phyloP scores from a whole-genome alignment of 2,329 filamentous ascomycete species.

The Talaromyces sp. region DNA sequence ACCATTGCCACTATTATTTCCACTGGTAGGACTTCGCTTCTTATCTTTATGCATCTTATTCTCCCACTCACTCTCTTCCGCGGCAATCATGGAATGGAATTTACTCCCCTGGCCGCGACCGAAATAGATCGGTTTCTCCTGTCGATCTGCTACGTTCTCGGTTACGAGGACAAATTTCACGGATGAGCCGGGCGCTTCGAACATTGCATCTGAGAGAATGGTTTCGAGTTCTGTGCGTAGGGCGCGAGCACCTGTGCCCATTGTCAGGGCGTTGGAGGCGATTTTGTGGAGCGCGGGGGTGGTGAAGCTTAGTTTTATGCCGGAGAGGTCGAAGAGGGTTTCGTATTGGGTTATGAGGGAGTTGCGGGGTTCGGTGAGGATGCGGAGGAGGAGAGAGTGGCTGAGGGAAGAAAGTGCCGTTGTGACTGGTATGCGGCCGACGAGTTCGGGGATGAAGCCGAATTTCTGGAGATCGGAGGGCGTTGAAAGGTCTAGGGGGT shows the following conservation, averaged over 20 bases:
- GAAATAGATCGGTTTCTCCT: conserved; percentile 56
- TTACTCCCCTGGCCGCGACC: conserved; percentile 51
- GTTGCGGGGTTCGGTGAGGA: conserved; percentile 90
- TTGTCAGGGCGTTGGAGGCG: conserved; percentile 65
- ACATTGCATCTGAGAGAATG: conserved; percentile 76
- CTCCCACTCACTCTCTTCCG: conserved; percentile 53
- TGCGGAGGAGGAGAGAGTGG: conserved; percentile 69
- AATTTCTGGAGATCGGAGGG: conserved; percentile 77
- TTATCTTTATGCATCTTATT: conserved; percentile 36
- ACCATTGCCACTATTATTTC: neutral
- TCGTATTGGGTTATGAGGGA: conserved; percentile 85
- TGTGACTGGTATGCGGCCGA: conserved; percentile 89
- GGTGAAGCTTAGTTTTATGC: conserved; percentile 77
- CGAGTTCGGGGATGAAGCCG: conserved; percentile 91
- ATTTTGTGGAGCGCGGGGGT: conserved; percentile 76
- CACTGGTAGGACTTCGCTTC: conserved; percentile 27
- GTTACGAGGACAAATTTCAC: conserved; percentile 73
- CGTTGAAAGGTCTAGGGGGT: conserved; percentile 68
- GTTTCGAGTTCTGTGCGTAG: conserved; percentile 79
- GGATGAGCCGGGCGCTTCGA: conserved; percentile 66
- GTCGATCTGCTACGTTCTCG: conserved; percentile 64
- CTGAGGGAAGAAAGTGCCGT: conserved; percentile 78
- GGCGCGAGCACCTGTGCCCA: conserved; percentile 77
- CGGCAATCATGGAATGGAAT: conserved; percentile 52
- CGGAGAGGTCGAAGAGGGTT: conserved; percentile 78